Evolutionary conservation across 1,284 basidiomycete species (phyloP).

Genomic region (Apiotrichum sp.): DNA sequence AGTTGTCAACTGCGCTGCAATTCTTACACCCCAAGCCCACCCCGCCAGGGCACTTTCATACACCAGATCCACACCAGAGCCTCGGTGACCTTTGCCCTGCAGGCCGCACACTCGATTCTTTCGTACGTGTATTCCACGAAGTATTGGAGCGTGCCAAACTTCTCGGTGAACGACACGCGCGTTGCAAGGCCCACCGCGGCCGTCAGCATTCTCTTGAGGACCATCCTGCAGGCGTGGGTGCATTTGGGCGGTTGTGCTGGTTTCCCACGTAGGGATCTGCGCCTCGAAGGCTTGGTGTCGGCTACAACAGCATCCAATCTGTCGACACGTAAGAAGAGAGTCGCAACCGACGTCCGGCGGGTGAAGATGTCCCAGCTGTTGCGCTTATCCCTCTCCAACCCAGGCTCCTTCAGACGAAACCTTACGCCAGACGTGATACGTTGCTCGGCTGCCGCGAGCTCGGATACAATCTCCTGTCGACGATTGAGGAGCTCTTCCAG

Average conservation of each 20-base stretch:
- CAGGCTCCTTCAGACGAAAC: not conserved
- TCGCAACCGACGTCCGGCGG: not conserved
- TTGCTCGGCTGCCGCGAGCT: not conserved
- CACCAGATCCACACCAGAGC: conserved; percentile 2
- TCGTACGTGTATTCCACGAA: conserved; percentile 3
- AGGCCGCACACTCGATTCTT: not conserved
- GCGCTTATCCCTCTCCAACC: not conserved
- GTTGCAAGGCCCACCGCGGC: not conserved
- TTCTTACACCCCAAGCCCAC: not conserved
- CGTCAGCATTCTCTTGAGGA: not conserved
- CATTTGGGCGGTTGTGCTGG: not conserved
- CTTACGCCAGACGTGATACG: not conserved
- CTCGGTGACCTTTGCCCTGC: not conserved
- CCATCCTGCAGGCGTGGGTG: not conserved
- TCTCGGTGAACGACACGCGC: not conserved
- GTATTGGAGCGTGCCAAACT: conserved; percentile 2
- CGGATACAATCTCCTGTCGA: not conserved
- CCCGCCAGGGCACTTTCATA: conserved; percentile 1
- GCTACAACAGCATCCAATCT: too few species aligned
- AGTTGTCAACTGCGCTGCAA: not conserved
- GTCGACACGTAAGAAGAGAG: not conserved
- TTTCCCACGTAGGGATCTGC: not conserved
- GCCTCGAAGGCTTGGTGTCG: not conserved
- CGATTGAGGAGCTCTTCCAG: not conserved
- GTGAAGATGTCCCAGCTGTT: conserved; percentile 1